Evolutionary conservation across 2,329 filamentous ascomycete species (phyloP).

Genomic region (Huntiella decipiens): DNA sequence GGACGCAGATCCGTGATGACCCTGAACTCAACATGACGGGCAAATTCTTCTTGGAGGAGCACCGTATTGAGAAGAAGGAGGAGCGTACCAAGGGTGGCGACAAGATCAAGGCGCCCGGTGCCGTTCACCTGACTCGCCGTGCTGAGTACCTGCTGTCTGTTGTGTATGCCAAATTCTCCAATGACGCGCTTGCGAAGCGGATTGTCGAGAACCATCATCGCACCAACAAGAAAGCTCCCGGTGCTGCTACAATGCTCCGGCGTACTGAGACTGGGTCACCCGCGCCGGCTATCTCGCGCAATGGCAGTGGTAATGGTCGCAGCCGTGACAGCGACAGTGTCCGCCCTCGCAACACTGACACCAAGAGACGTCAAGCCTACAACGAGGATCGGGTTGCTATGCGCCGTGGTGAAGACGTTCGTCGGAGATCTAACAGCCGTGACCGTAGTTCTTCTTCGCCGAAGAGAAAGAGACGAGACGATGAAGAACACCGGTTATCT

Average conservation of each 20-base stretch:
- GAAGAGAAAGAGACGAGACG: conserved; percentile 12
- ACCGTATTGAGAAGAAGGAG: conserved; percentile 94
- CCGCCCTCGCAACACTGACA: conserved; percentile 22
- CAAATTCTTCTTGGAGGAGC: conserved; percentile 92
- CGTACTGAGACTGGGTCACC: conserved; percentile 52
- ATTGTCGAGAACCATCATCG: conserved; percentile 84
- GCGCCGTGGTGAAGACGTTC: conserved; percentile 28
- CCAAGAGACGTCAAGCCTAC: conserved; percentile 40
- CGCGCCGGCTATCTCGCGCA: conserved; percentile 28
- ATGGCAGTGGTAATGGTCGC: conserved; percentile 26
- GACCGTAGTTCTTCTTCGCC: conserved; percentile 18
- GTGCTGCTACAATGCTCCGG: conserved; percentile 37
- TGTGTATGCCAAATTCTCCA: conserved; percentile 65
- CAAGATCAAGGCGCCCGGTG: conserved; percentile 80
- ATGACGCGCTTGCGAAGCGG: conserved; percentile 55
- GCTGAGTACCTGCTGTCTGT: conserved; percentile 94
- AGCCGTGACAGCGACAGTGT: conserved; percentile 29
- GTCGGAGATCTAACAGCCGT: conserved; percentile 16
- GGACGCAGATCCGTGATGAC: conserved; percentile 87
- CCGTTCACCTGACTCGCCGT: conserved; percentile 85
- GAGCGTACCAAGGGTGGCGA: conserved; percentile 64
- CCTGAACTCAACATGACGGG: conserved; percentile 65
- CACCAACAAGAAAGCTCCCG: conserved; percentile 62
- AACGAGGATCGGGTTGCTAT: conserved; percentile 26
- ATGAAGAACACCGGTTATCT: conserved; percentile 19